Evolutionary conservation across 2,329 filamentous ascomycete genomes (phyloP).

Genomic region (Fonsecaea nubica): DNA sequence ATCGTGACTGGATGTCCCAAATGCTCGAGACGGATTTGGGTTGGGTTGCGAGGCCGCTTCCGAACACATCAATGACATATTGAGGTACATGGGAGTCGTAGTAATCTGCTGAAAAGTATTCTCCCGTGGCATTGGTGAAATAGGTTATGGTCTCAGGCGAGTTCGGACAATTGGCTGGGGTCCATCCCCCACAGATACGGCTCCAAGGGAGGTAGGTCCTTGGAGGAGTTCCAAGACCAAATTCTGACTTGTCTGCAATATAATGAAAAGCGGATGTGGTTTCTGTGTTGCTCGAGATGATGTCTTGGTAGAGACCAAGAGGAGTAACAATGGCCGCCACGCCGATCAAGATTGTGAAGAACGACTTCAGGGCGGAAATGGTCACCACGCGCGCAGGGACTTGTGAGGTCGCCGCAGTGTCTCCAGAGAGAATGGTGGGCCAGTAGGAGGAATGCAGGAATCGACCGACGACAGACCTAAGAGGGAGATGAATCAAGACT

Average conservation of each 20-base stretch:
- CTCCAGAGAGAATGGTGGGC: constrained; percentile 51
- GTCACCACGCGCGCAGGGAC: constrained; percentile 42
- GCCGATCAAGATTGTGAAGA: constrained; percentile 43
- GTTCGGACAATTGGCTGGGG: constrained; percentile 39
- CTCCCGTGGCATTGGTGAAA: constrained; percentile 30
- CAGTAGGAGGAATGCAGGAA: constrained; percentile 51
- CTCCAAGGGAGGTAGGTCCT: constrained; percentile 44
- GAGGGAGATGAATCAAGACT: neutral
- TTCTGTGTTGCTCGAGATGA: constrained; percentile 39
- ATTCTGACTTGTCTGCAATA: constrained; percentile 46
- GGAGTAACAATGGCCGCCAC: constrained; percentile 55
- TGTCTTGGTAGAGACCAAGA: constrained; percentile 52
- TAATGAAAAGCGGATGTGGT: constrained; percentile 46
- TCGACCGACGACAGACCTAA: constrained; percentile 46
- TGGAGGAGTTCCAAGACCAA: constrained; percentile 50
- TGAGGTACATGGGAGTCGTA: constrained; percentile 47
- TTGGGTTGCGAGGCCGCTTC: constrained; percentile 45
- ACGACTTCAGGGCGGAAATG: neutral
- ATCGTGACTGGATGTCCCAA: constrained; percentile 52
- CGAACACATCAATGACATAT: constrained; percentile 46
- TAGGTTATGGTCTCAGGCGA: constrained; percentile 25
- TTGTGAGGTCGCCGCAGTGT: constrained; percentile 45
- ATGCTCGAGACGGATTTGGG: constrained; percentile 48
- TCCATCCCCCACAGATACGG: constrained; percentile 43
- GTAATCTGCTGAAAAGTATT: constrained; percentile 13